Evolutionary conservation across 805 yeast genomes (phyloP), one percentile per base, ranked within the genome.

Genomic region (Saccharomycopsis lassenensis): DNA sequence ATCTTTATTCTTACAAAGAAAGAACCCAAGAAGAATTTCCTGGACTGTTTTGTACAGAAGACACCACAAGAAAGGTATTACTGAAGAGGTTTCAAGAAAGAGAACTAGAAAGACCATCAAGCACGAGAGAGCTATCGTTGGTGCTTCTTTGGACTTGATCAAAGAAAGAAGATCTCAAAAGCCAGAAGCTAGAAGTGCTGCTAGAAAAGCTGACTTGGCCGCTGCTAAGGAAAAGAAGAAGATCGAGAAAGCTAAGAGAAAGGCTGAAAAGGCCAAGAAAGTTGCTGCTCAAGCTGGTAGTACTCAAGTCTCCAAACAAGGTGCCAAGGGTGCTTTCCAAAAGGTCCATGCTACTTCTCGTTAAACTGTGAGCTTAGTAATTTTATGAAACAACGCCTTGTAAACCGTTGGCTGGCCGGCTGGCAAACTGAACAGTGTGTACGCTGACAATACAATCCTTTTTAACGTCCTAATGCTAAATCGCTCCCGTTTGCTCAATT

Each of bases 21-120:
- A 91, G 94, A 91, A 91, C 87, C 99, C 99, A 74, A 87, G 99
- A 80, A 83, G 95, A 79, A 78, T 91, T 65, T 78, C 97, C 51
- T 91, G 99, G 99, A 91, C 99, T 54, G 96, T 89, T 61, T 77
- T 91, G 60, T 91, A 74, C 89, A 89, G 99, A 80, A 84, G 94
- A 74, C 95, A 89, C 74, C 97, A 91, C 94, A 86, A 85, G 82
- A 91, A 91, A 76, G 99, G 99, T 75, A 77, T 89, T 65, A 78
- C 95, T 61, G 99, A 91, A 77, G 98, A 91, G 75, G 84, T 82
- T 56, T 57, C 93, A 67, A 91, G 85, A 82, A 93, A 84, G 81
- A 84, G 95, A 73, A 54, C 91, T 56, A 89, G 95, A 78, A 87
- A 85, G 79, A 66, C 95, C 61, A 93, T 87, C 69, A 91, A 91